These are phyloP conservation scores for Acorus calamus DNA, from an alignment of 106 monocot species.

Conservation along the genomic window DNA sequence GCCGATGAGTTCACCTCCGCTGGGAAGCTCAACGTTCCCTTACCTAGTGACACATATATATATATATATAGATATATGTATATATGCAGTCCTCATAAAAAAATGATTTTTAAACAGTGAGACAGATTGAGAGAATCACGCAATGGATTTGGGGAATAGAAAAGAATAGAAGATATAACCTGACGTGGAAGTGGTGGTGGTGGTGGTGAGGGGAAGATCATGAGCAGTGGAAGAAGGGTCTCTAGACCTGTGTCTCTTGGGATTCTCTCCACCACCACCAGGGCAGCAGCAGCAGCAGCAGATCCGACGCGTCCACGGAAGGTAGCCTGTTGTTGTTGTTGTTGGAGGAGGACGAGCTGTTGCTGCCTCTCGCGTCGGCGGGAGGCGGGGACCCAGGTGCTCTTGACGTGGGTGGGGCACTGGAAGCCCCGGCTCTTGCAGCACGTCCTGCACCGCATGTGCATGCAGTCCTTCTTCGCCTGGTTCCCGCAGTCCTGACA, in stretches of 20 bases:
- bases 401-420: slow-evolving; percentile 88
- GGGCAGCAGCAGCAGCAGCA: no score
- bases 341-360: slow-evolving; percentile 24
- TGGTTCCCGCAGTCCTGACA: slow-evolving; percentile 96
- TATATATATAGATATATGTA: background rate
- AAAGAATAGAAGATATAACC: slow-evolving; percentile 14
- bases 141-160: background rate
- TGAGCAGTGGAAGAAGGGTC: no score
- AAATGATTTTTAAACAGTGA: background rate
- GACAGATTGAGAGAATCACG: background rate
- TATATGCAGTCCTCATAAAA: background rate
- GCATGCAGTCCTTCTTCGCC: slow-evolving; percentile 89
- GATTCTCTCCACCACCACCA: slow-evolving; percentile 23
- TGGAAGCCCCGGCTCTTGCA: slow-evolving; percentile 89
- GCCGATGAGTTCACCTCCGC: slow-evolving; percentile 74
- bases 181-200: slow-evolving; percentile 34
- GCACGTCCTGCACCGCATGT: slow-evolving; percentile 84
- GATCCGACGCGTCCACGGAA: background rate
- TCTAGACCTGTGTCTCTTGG: slow-evolving; percentile 23
- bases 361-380: slow-evolving; percentile 91
- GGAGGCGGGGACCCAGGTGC: slow-evolving; percentile 93
- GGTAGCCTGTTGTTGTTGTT: slow-evolving; percentile 5
- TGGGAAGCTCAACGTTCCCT: slow-evolving; percentile 36
- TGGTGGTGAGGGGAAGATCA: slow-evolving; percentile 9
- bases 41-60: slow-evolving; percentile 17